Evolutionary conservation across 306 rosid species (phyloP).

Genomic region (Medicago truncatula): DNA sequence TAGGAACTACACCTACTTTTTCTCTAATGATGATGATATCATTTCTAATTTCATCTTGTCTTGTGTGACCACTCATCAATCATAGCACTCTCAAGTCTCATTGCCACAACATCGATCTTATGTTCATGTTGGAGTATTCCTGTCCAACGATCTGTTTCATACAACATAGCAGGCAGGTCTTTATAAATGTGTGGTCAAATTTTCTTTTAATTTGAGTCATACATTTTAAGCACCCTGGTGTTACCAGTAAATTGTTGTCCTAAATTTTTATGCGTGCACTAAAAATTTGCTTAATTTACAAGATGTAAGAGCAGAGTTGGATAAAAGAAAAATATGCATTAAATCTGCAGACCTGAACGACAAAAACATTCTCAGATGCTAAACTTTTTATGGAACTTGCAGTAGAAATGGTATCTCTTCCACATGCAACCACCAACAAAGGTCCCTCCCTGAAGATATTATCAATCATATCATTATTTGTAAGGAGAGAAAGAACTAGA

Average conservation of each 20-base stretch:
- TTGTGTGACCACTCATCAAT: constrained; percentile 1
- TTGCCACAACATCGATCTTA: constrained; percentile 12
- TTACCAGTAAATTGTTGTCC: constrained; percentile 14
- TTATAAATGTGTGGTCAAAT: neutral
- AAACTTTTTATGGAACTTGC: constrained; percentile 79
- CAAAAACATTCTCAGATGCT: constrained; percentile 81
- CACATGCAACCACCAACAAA: constrained; percentile 85
- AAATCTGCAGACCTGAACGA: constrained; percentile 74
- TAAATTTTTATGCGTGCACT: constrained; percentile 4
- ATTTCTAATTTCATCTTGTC: neutral
- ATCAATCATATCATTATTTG: constrained; percentile 33
- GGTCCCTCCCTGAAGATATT: constrained; percentile 83
- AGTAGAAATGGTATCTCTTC: constrained; percentile 85
- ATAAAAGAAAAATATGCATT: constrained; percentile 8
- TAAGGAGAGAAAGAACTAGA: constrained; percentile 22
- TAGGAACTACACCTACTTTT: neutral
- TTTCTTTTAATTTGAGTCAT: neutral
- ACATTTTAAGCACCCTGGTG: constrained; percentile 17
- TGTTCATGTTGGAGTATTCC: neutral
- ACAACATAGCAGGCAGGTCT: neutral
- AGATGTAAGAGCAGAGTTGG: constrained; percentile 23
- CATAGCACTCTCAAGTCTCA: constrained; percentile 2
- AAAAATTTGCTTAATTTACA: constrained; percentile 26
- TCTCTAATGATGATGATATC: neutral
- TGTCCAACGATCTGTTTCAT: constrained; percentile 19